Percentiles rank a stretch among this genome's conserved stretches.
These are phyloP conservation scores for Mikania micrantha DNA, from an alignment of 129 eudicot genomes.

Conservation along the genomic window DNA sequence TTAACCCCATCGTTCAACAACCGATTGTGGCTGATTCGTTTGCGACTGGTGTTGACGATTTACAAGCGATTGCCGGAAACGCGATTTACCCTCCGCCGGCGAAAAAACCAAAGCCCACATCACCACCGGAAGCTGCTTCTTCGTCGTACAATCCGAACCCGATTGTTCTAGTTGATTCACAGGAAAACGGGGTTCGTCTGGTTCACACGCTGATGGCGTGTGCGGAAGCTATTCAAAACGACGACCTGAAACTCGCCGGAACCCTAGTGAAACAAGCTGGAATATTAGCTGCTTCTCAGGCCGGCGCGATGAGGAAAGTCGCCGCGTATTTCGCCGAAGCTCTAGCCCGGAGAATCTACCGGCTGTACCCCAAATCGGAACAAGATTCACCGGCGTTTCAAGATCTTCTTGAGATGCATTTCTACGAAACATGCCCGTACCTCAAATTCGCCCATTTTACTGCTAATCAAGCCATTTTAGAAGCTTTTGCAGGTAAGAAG, in stretches of 20 bases:
- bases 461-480: constrained; percentile 80
- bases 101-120: constrained; percentile 32
- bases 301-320: constrained; percentile 77
- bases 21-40: constrained; percentile 8
- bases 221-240: constrained; percentile 66
- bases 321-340: constrained; percentile 85
- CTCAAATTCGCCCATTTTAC: constrained; percentile 91
- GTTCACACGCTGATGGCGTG: constrained; percentile 78
- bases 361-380: constrained; percentile 28
- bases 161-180: constrained; percentile 57
- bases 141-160: constrained; percentile 21
- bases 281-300: constrained; percentile 48
- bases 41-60: constrained; percentile 25
- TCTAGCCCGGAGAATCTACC: constrained; percentile 54
- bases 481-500: constrained; percentile 50
- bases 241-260: constrained; percentile 47
- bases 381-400: constrained; percentile 46
- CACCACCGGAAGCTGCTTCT: not conserved
- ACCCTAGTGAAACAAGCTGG: constrained; percentile 64
- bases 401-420: constrained; percentile 55
- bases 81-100: constrained; percentile 46
- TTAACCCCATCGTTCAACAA: constrained; percentile 21
- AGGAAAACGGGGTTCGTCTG: constrained; percentile 65
- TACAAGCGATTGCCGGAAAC: constrained; percentile 50
- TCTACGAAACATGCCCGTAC: constrained; percentile 76